Evolutionary conservation across 2,329 filamentous ascomycete genomes (phyloP), one percentile per base, ranked within the genome.

Genomic region (Colletotrichum orbiculare): DNA sequence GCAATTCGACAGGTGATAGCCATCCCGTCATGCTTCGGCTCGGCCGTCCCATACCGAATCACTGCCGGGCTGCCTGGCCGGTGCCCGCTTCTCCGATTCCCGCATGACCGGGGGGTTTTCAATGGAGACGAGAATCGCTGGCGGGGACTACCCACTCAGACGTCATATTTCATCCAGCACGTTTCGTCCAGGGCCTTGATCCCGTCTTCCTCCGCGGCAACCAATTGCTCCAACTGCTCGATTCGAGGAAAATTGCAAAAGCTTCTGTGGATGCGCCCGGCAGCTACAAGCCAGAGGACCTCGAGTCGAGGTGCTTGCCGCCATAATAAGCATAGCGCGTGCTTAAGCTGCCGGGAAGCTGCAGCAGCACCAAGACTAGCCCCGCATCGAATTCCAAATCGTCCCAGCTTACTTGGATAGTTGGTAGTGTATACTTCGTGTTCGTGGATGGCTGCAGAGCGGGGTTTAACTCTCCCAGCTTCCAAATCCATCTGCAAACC

Each of bases 361-460:
- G 58, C 47, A 42, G 62, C 38, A 17, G 46, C 62, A 54, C 62
- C 62, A 62, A 43, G 41, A 47, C 47, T 42, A 52, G 55, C 43
- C 52, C 62, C 52, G 62, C 62, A 65, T 62, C 47, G 41, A 62
- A 65, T 65, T 65, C 62, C 62, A 65, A 65, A 65, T 65, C 62
- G 58, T 65, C 62, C 37, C 25, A 25, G 25, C 25, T 25, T 25
- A 25, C 25, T 25, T 25, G 25, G 25, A 25, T 25, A 25, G 25
- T 25, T 25, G 25, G 25, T 25, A 5, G 25, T 25, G 25, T 25
- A 25, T 25, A 25, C 25, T 25, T 25, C 25, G 25, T 25, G 25
- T 25, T 25, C 25, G 25, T 25, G 25, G 25, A 25, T 25, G 25
- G 25, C 25, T 25, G 25, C 25, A 25, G 25, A 25, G 25, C 25